These are phyloP conservation scores for Ambrosia hybrid DNA, from an alignment of 140 eudicot species.

Conservation along the genomic window DNA sequence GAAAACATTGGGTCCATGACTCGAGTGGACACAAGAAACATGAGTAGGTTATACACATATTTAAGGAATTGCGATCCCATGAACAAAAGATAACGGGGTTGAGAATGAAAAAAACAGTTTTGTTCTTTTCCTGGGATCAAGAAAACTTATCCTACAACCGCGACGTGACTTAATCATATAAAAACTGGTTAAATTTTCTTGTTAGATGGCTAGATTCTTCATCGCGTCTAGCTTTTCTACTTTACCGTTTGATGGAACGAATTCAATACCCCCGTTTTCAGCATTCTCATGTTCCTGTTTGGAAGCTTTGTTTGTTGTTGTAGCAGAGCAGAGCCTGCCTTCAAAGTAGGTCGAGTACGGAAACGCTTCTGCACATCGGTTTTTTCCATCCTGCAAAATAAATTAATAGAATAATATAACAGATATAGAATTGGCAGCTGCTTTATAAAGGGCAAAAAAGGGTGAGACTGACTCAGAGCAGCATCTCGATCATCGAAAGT, in stretches of 20 bases:
- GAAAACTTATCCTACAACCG: conserved; percentile 31
- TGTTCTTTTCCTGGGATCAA: conserved; percentile 16
- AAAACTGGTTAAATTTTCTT: background rate
- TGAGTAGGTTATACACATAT: conserved; percentile 46
- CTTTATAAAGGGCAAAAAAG: background rate
- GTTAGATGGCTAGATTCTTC: conserved; percentile 56
- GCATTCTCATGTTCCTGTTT: conserved; percentile 30
- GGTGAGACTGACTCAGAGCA: conserved; percentile 60
- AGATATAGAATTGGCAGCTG: background rate
- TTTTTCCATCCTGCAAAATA: conserved; percentile 75
- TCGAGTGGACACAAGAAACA: conserved; percentile 23
- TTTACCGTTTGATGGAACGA: conserved; percentile 52
- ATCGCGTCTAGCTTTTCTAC: conserved; percentile 60
- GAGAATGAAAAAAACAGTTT: conserved; percentile 16
- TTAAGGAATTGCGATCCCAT: conserved; percentile 27
- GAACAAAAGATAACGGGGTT: conserved; percentile 18
- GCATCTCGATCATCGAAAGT: conserved; percentile 64
- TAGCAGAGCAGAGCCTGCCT: conserved; percentile 62
- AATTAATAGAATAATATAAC: background rate
- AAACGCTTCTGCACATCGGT: conserved; percentile 73
- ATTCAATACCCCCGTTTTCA: conserved; percentile 51
- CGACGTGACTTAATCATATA: conserved; percentile 21
- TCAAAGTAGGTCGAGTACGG: conserved; percentile 81
- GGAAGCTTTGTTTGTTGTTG: conserved; percentile 25
- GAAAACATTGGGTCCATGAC: conserved; percentile 10